A percentile compares a stretch with the other conserved stretches of the same genome.
Conservation (phyloP, 129 eudicot genomes). For the Gnaphalium uliginosum region DNA sequence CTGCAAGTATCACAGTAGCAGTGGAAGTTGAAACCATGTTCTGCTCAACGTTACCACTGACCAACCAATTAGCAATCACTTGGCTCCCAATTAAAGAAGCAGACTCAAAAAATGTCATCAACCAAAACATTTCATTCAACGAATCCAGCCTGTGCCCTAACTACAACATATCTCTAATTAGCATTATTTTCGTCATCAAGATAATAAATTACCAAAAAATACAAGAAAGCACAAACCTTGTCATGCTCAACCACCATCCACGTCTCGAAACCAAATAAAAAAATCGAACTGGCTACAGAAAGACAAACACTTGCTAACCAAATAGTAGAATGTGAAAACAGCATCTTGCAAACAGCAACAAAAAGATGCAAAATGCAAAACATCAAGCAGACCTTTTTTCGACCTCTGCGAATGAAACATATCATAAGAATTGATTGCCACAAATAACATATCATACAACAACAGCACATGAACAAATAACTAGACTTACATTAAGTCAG, state of each 20-base stretch:
- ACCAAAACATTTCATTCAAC: constrained; percentile 88
- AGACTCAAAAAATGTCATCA: constrained; percentile 76
- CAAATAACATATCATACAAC: background rate
- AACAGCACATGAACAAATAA: background rate
- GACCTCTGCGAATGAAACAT: constrained; percentile 59
- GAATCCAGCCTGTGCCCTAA: constrained; percentile 87
- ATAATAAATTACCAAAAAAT: background rate
- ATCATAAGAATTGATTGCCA: background rate
- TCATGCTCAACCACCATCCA: constrained; percentile 94
- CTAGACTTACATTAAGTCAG: constrained; percentile 76
- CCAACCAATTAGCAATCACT: constrained; percentile 66
- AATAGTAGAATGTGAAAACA: constrained; percentile 55
- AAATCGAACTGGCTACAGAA: constrained; percentile 66
- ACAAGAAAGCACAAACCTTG: constrained; percentile 58
- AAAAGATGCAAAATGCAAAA: constrained; percentile 73
- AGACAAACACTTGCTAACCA: constrained; percentile 74
- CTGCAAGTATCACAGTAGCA: constrained; percentile 55
- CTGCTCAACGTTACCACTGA: constrained; percentile 37
- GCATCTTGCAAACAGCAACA: constrained; percentile 61
- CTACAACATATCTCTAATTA: constrained; percentile 42
- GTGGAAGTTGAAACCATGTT: constrained; percentile 52
- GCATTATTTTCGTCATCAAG: background rate
- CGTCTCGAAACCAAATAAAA: constrained; percentile 80
- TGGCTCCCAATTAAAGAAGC: constrained; percentile 86
- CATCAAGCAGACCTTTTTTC: constrained; percentile 60